Evolutionary conservation across 306 rosid genomes (phyloP).

Genomic region (Phaseolus lunatus): DNA sequence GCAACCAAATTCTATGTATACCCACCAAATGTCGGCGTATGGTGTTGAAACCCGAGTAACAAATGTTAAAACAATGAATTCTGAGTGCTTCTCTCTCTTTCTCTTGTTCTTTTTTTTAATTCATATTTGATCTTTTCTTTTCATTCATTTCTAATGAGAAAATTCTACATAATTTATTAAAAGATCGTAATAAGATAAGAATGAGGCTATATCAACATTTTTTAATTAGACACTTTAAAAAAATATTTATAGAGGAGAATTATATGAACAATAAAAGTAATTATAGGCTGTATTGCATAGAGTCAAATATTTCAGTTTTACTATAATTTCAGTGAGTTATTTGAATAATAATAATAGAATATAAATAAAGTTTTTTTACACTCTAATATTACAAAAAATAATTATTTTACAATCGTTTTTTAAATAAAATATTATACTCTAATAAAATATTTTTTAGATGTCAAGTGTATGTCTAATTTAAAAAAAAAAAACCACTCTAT

Average conservation of each 20-base stretch:
- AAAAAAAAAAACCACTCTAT: no score
- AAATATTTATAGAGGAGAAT: no score
- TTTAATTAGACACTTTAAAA: no score
- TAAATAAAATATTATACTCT: no score
- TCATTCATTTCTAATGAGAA: background rate
- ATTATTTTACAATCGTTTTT: no score
- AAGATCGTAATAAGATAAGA: background rate
- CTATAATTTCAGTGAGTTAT: background rate
- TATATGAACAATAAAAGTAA: background rate
- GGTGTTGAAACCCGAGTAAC: background rate
- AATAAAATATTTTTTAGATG: no score
- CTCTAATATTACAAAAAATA: no score
- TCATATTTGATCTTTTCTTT: background rate
- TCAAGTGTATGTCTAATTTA: no score
- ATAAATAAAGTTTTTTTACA: no score
- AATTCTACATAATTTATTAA: background rate
- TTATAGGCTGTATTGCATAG: background rate
- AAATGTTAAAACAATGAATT: background rate
- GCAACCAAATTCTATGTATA: conserved; percentile 2
- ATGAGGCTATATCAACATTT: background rate
- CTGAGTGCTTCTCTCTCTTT: background rate
- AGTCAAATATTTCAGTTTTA: background rate
- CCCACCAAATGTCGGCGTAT: conserved; percentile 37
- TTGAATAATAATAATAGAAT: background rate
- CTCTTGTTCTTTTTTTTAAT: no score